phyloP scores from a whole-genome alignment of 2,329 filamentous ascomycete genomes.

The Epichloe aotearoae region DNA sequence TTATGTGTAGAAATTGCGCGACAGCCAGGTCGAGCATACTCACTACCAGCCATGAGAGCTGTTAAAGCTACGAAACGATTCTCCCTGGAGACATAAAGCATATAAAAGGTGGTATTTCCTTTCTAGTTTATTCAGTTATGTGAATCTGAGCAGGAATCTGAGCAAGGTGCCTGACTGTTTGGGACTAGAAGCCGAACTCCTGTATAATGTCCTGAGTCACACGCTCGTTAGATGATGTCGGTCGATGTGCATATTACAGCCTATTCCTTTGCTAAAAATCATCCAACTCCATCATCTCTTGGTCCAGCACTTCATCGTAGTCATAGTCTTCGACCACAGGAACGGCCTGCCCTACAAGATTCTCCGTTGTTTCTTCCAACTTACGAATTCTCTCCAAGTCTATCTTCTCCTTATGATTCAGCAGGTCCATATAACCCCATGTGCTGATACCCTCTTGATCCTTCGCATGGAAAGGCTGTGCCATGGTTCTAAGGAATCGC shows the following conservation, averaged over 20 bases:
- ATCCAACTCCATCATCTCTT: slow-evolving; percentile 42
- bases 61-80: slow-evolving; percentile 36
- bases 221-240: not conserved
- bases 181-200: not conserved
- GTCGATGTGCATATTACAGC: not conserved
- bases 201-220: not conserved
- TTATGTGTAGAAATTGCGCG: slow-evolving; percentile 80
- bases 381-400: slow-evolving; percentile 55
- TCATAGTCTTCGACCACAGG: slow-evolving; percentile 29
- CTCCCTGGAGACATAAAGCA: slow-evolving; percentile 5
- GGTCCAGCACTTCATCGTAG: slow-evolving; percentile 38
- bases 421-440: slow-evolving; percentile 72
- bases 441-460: slow-evolving; percentile 89
- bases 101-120: too few species aligned
- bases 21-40: slow-evolving; percentile 48
- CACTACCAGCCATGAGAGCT: slow-evolving; percentile 45
- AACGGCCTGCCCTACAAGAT: slow-evolving; percentile 9
- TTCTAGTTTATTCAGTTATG: too few species aligned
- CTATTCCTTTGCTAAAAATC: slow-evolving; percentile 13
- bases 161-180: not conserved
- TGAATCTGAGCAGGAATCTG: not conserved
- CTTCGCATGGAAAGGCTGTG: slow-evolving; percentile 68
- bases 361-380: slow-evolving; percentile 32
- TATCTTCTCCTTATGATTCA: slow-evolving; percentile 62
- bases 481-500: slow-evolving; percentile 83